phyloP scores from a whole-genome alignment of 2,329 filamentous ascomycete species.

The Gliomastix tumulicola region DNA sequence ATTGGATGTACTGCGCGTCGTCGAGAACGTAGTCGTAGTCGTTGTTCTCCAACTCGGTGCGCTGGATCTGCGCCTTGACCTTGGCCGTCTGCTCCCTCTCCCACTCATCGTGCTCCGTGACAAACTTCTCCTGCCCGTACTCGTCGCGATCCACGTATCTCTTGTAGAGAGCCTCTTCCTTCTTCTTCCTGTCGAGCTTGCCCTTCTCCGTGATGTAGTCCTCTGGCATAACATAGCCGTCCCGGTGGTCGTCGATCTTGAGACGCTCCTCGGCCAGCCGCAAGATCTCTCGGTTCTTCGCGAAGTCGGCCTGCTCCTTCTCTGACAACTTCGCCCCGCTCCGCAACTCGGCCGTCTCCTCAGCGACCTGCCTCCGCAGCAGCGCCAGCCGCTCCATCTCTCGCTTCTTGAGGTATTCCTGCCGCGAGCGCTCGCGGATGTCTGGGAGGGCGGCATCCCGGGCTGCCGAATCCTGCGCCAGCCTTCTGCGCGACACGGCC shows the following conservation, averaged over 20 bases:
- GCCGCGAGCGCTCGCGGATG: slow-evolving; percentile 74
- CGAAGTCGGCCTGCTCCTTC: slow-evolving; percentile 80
- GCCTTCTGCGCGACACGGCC: slow-evolving; percentile 47
- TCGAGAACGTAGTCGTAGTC: slow-evolving; percentile 95
- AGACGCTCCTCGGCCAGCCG: slow-evolving; percentile 77
- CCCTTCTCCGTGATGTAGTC: slow-evolving; percentile 94
- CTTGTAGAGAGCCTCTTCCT: slow-evolving; percentile 84
- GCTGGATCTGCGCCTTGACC: slow-evolving; percentile 77
- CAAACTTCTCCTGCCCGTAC: slow-evolving; percentile 78
- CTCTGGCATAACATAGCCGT: slow-evolving; percentile 89
- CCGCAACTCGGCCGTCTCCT: slow-evolving; percentile 75
- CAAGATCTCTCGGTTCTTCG: slow-evolving; percentile 77
- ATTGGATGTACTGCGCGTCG: slow-evolving; percentile 79
- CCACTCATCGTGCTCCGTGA: slow-evolving; percentile 95
- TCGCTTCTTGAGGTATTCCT: slow-evolving; percentile 90
- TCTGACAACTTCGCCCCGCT: slow-evolving; percentile 70
- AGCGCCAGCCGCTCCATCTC: slow-evolving; percentile 80
- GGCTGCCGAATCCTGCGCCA: slow-evolving; percentile 50
- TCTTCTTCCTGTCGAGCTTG: slow-evolving; percentile 79
- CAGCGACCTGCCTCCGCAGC: slow-evolving; percentile 82
- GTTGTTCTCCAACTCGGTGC: slow-evolving; percentile 67
- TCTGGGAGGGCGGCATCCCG: slow-evolving; percentile 70
- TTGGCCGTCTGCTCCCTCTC: slow-evolving; percentile 83
- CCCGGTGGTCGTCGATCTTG: slow-evolving; percentile 82
- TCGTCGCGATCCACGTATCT: slow-evolving; percentile 84